These are phyloP conservation scores for Chara braunii DNA, from an alignment of 139 green algal species.

Conservation along the genomic window DNA sequence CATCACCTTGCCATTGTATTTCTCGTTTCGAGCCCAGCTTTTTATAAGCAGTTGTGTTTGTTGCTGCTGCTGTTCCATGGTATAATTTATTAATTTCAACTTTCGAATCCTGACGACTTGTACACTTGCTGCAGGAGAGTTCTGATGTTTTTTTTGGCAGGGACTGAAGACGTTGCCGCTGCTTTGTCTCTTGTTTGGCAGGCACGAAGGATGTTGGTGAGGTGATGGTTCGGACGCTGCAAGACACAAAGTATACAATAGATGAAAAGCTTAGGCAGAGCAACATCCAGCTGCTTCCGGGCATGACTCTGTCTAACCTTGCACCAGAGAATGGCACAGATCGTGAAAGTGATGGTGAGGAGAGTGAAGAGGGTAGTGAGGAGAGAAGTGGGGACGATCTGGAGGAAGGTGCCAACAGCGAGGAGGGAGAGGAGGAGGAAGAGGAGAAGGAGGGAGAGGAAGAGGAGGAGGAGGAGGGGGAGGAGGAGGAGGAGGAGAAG, in stretches of 20 bases:
- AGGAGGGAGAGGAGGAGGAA: slow-evolving; percentile 5
- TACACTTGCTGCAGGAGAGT: too few relatives aligned
- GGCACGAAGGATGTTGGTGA: slow-evolving; percentile 4
- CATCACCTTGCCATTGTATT: too few relatives aligned
- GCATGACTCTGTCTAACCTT: slow-evolving; percentile 7
- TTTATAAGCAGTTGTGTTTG: too few relatives aligned
- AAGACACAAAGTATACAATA: slow-evolving; percentile 53
- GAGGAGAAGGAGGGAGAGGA: slow-evolving; percentile 12
- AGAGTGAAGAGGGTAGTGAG: slow-evolving; percentile 34
- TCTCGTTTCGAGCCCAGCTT: too few relatives aligned
- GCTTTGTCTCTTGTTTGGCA: too few relatives aligned
- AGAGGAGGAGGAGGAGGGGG: slow-evolving; percentile 20
- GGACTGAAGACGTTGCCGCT: too few relatives aligned
- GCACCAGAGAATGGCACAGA: slow-evolving; percentile 1
- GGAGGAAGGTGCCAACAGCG: slow-evolving; percentile 2
- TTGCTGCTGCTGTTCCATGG: too few relatives aligned
- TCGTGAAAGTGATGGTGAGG: slow-evolving; percentile 15
- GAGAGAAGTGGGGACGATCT: slow-evolving; percentile 27
- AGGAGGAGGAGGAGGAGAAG: background rate
- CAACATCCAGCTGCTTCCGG: slow-evolving; percentile 53
- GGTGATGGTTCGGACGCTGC: slow-evolving; percentile 74
- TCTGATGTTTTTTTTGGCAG: too few relatives aligned
- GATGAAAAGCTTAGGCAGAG: slow-evolving; percentile 69
- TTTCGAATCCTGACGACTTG: too few relatives aligned
- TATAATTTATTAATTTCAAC: too few relatives aligned